Evolutionary conservation across 805 yeast genomes (phyloP).

Genomic region (Sugiyamaella smithiae): DNA sequence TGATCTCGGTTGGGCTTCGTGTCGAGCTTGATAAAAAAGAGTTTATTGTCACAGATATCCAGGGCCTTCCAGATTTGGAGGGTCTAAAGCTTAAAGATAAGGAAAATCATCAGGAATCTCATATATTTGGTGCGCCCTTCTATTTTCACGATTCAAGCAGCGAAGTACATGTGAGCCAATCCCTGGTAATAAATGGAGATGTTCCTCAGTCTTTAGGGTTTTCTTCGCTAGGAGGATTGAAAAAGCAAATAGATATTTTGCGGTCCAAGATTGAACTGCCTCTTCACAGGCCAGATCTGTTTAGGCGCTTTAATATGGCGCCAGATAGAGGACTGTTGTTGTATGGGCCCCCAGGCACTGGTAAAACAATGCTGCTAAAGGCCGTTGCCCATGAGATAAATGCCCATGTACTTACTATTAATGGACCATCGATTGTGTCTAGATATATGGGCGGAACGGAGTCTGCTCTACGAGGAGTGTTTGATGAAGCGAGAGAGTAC

Average conservation of each 20-base stretch:
- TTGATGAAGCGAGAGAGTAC: slow-evolving; percentile 77
- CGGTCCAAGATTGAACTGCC: slow-evolving; percentile 76
- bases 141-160: slow-evolving; percentile 4
- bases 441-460: slow-evolving; percentile 96
- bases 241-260: slow-evolving; percentile 56
- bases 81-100: slow-evolving; percentile 34
- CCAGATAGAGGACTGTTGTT: slow-evolving; percentile 93
- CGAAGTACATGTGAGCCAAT: slow-evolving; percentile 12
- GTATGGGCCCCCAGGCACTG: slow-evolving; percentile 98
- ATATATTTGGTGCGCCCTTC: neutral
- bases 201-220: slow-evolving; percentile 37
- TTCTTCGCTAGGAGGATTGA: slow-evolving; percentile 72
- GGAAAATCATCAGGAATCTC: slow-evolving; percentile 20
- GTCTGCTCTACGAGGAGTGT: slow-evolving; percentile 71
- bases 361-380: slow-evolving; percentile 83
- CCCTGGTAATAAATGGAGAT: slow-evolving; percentile 19
- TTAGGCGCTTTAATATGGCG: slow-evolving; percentile 77
- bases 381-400: slow-evolving; percentile 73
- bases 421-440: slow-evolving; percentile 89
- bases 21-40: slow-evolving; percentile 47
- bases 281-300: slow-evolving; percentile 68
- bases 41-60: slow-evolving; percentile 53
- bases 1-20: slow-evolving; percentile 34
- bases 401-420: slow-evolving; percentile 81
- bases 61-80: slow-evolving; percentile 40